Evolutionary conservation across 805 yeast species (phyloP), one percentile per base, ranked within the genome.

Genomic region (Yamadazyma nakazawae): DNA sequence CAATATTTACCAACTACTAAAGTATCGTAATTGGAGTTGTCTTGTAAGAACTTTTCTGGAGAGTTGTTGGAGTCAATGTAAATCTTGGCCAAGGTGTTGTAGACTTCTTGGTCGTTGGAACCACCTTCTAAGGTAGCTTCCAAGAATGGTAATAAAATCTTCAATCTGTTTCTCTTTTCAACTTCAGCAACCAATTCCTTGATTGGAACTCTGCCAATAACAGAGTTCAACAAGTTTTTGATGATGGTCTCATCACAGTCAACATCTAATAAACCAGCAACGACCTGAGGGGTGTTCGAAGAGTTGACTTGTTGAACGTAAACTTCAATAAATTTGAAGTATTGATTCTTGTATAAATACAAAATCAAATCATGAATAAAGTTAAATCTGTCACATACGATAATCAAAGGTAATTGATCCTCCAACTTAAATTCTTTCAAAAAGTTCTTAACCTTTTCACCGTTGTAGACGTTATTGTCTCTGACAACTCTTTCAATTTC

Each of bases 231-330:
- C 60, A 94, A 75, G 45, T 80, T 77, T 72, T 88, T 85, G 64
- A 94, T 89, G 57, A 89, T 85, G 47, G 71, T 68, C 68, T 94
- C 99, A 57, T 94, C 98, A 71, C 97, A 91, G 68, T 94, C 99
- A 56, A 94, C 98, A 65, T 94, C 99, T 55, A 94, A 75, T 61
- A 94, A 77, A 39, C 96, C 98, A 51, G 97, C 99, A 60, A 94
- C 80, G 53, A 94, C 99, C 68, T 91, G 96, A 6, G 99, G 96
- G 14, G 99, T 88, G 65, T 87, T 88, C 8, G 95, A 75, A 45
- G 99, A 96, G 70, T 94, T 94, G 43, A 94, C 98, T 64, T 90
- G 96, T 74, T 94, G 98, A 47, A 94, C 99, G 61, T 92, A 94
- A 41, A 94, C 96, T 73, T 94, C 98, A 68, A 94, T 94, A 59